Percentiles rank a stretch among this genome's conserved stretches.
Evolutionary conservation across 1,284 basidiomycete genomes (phyloP).

Genomic region (Agroathelia rolfsii): DNA sequence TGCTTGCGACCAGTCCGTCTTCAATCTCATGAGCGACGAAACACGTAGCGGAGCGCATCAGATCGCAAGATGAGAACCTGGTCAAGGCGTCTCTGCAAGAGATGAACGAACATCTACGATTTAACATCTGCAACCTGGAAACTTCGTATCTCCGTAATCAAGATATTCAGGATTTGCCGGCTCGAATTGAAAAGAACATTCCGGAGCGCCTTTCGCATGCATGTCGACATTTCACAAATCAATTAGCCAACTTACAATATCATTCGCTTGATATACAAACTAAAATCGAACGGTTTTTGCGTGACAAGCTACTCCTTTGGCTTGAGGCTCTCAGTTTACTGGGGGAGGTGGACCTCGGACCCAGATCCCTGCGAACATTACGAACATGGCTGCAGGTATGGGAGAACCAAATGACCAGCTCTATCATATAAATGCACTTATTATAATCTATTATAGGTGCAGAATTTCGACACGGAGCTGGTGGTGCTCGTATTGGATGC

Average conservation of each 20-base stretch:
- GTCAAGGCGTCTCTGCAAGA: slow-evolving; percentile 12
- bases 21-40: slow-evolving; percentile 9
- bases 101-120: slow-evolving; percentile 18
- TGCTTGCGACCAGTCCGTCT: no score
- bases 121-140: slow-evolving; percentile 21
- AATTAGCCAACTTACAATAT: slow-evolving; percentile 10
- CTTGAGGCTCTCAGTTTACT: slow-evolving; percentile 14
- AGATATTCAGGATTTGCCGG: slow-evolving; percentile 11
- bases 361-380: no score
- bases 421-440: no score
- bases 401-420: no score
- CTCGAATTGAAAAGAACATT: slow-evolving; percentile 10
- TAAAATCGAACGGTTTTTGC: slow-evolving; percentile 12
- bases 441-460: no score
- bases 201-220: slow-evolving; percentile 16
- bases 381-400: no score
- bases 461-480: no score
- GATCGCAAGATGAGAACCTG: slow-evolving; percentile 9
- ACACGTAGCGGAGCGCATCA: slow-evolving; percentile 5
- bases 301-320: slow-evolving; percentile 15
- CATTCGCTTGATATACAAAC: neutral
- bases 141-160: slow-evolving; percentile 17
- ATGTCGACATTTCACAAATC: slow-evolving; percentile 17
- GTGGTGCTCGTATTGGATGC: no score
- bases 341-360: no score